These are phyloP conservation scores for Bonia amplexicaulis DNA, from an alignment of 176 grass and related monocot genomes.

Conservation along the genomic window DNA sequence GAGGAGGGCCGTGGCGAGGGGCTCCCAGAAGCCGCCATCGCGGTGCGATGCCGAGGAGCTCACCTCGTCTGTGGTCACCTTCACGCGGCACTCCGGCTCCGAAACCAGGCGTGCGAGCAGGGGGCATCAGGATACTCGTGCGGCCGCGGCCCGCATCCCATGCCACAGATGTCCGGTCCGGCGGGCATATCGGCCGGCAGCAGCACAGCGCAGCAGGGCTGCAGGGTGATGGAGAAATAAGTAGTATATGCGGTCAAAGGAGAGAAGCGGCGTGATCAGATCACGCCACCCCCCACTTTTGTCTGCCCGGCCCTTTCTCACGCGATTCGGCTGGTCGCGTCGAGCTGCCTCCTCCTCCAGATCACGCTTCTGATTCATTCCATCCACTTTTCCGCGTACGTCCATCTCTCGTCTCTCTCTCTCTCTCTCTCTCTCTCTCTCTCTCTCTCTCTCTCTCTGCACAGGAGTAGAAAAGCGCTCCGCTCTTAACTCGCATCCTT, in stretches of 20 bases:
- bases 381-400: no score
- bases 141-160: neutral
- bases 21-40: constrained; percentile 41
- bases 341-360: no score
- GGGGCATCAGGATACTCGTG: neutral
- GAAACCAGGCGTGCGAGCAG: constrained; percentile 30
- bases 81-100: constrained; percentile 36
- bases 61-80: constrained; percentile 42
- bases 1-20: constrained; percentile 40
- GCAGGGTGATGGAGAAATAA: neutral
- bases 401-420: neutral
- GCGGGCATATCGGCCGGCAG: neutral
- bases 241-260: constrained; percentile 7
- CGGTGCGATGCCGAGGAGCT: constrained; percentile 19
- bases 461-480: no score
- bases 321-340: neutral
- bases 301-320: neutral
- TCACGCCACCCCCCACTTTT: neutral
- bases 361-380: neutral
- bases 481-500: no score
- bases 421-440: no score
- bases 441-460: no score
- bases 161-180: neutral
- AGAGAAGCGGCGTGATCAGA: constrained; percentile 6
- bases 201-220: no score